Evolutionary conservation across 306 rosid genomes (phyloP).

Genomic region (Fragaria iinumae): DNA sequence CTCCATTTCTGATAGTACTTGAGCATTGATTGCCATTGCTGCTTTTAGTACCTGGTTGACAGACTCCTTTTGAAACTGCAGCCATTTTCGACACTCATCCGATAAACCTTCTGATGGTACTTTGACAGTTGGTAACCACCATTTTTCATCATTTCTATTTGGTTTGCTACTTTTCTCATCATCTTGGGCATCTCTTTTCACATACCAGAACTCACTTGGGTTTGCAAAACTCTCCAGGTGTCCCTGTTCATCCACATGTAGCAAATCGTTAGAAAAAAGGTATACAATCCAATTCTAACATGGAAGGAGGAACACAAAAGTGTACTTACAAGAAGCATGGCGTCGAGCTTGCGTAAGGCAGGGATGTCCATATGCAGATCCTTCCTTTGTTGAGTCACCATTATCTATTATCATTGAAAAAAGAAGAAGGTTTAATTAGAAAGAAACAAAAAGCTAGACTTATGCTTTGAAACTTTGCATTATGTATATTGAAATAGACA

Average conservation of each 20-base stretch:
- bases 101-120: constrained; percentile 70
- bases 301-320: background rate
- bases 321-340: constrained; percentile 75
- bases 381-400: constrained; percentile 82
- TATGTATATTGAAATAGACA: background rate
- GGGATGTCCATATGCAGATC: constrained; percentile 87
- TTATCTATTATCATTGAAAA: constrained; percentile 48
- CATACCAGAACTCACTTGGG: constrained; percentile 83
- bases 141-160: constrained; percentile 66
- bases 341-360: constrained; percentile 79
- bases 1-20: constrained; percentile 72
- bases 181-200: constrained; percentile 44
- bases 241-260: constrained; percentile 41
- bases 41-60: constrained; percentile 84
- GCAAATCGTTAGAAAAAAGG: constrained; percentile 25
- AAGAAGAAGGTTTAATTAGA: background rate
- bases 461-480: background rate
- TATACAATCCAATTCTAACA: background rate
- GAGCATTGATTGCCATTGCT: constrained; percentile 97
- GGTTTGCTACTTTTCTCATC: constrained; percentile 30
- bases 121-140: constrained; percentile 88
- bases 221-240: constrained; percentile 59
- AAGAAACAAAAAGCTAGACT: background rate
- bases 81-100: constrained; percentile 58
- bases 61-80: constrained; percentile 62